Evolutionary conservation across 371 early-diverging fungal species (phyloP).

Genomic region (Rhizopus stolonifer): DNA sequence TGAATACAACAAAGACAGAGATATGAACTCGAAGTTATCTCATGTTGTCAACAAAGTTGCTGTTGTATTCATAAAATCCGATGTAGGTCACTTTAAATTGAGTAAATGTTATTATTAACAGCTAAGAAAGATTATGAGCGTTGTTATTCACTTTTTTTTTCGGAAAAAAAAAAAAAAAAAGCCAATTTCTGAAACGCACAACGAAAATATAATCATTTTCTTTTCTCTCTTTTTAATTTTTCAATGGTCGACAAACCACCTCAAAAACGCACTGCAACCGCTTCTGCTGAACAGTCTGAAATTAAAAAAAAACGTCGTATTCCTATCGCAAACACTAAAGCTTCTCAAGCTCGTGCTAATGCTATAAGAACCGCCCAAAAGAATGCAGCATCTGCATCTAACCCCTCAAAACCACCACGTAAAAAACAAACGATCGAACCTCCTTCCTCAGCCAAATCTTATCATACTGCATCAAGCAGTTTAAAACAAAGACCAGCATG

Average conservation of each 20-base stretch:
- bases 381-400: neutral
- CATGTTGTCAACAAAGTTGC: too few species aligned
- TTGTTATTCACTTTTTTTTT: too few species aligned
- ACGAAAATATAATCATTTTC: too few species aligned
- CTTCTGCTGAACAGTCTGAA: neutral
- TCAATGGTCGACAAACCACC: neutral
- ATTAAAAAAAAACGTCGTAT: conserved; percentile 5
- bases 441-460: conserved; percentile 6
- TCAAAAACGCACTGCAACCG: neutral
- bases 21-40: too few species aligned
- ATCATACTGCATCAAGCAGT: conserved; percentile 9
- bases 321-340: conserved; percentile 16
- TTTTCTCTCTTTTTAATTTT: neutral
- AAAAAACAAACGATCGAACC: conserved; percentile 11
- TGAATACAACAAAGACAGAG: too few species aligned
- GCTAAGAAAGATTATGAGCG: too few species aligned
- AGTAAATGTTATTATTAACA: too few species aligned
- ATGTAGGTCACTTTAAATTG: too few species aligned
- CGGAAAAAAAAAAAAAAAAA: too few species aligned
- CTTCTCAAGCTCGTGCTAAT: conserved; percentile 23
- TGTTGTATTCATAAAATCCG: too few species aligned
- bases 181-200: too few species aligned
- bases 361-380: conserved; percentile 15
- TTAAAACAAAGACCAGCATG: conserved; percentile 38
- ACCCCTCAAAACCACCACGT: neutral